Base-by-base conservation (phyloP, 805 yeast species). In the Monosporozyma servazzii region DNA sequence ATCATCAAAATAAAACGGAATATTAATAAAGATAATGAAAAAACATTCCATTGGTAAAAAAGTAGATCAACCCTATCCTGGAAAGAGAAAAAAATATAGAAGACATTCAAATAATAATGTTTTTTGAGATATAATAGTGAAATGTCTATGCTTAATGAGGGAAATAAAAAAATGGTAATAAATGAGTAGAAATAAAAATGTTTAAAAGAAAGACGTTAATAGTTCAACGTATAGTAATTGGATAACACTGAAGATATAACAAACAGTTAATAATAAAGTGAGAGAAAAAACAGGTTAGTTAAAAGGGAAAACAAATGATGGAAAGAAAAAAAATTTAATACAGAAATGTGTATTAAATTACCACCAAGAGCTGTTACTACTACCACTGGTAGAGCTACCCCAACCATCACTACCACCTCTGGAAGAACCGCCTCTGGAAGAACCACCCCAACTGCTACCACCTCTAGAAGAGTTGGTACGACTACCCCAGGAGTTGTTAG, bases 391-490 rank as follows among this genome's bases (percentile, higher is more conserved):
- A 31, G 58, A 53, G 51, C 55, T 64, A 52, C 71, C 66, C 52
- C 68, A 63, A 6, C 44, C 15, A 15, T 41, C 44, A 29, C 23
- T 41, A 47, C 73, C 74, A 40, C 69, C 64, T 55, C 67, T 66
- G 43, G 69, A 68, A 42, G 60, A 48, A 48, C 64, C 60, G 47
- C 68, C 65, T 50, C 70, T 63, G 53, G 53, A 52, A 49, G 55
- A 56, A 45, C 48, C 47, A 47, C 50, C 45, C 33, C 30, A 21
- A 11, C 45, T 29, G 47, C 29, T 49, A 45, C 55, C 55, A 36
- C 54, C 51, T 42, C 52, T 53, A 53, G 58, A 58, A 51, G 58
- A 65, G 53, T 64, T 55, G 47, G 66, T 63, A 52, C 68, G 66
- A 54, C 64, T 64, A 52, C 61, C 58, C 52, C 67, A 55, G 50